A percentile compares a stretch with the other conserved stretches of the same genome.
These are phyloP conservation scores for Camillea tinctor DNA, from an alignment of 2,329 filamentous ascomycete genomes.

Conservation along the genomic window DNA sequence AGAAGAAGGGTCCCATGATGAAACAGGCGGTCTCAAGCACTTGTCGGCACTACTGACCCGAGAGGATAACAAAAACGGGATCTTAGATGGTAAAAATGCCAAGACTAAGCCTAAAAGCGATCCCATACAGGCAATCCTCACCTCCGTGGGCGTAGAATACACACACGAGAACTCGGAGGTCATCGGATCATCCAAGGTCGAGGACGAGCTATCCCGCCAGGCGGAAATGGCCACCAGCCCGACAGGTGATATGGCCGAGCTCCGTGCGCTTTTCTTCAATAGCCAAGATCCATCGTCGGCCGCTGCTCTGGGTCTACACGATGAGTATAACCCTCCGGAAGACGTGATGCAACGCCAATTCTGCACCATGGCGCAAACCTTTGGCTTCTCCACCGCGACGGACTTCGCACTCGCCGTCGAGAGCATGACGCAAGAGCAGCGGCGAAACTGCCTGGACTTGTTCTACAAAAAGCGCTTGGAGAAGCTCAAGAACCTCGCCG, in stretches of 20 bases:
- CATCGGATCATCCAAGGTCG: constrained; percentile 87
- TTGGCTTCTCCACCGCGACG: constrained; percentile 72
- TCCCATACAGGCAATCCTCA: constrained; percentile 83
- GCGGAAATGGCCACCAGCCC: constrained; percentile 59
- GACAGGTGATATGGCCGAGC: constrained; percentile 47
- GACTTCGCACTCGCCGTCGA: constrained; percentile 92
- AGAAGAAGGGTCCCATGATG: constrained; percentile 50
- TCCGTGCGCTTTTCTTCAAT: constrained; percentile 58
- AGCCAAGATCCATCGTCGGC: constrained; percentile 39
- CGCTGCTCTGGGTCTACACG: constrained; percentile 32
- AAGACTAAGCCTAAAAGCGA: constrained; percentile 55
- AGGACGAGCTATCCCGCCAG: constrained; percentile 75
- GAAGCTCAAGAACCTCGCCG: constrained; percentile 37
- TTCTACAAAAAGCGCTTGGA: constrained; percentile 74
- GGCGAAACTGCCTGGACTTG: constrained; percentile 72
- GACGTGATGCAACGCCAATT: constrained; percentile 80
- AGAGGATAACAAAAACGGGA: constrained; percentile 45
- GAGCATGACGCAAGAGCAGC: constrained; percentile 80
- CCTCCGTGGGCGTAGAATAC: constrained; percentile 86
- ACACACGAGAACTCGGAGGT: constrained; percentile 97
- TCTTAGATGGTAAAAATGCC: constrained; percentile 34
- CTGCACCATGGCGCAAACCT: constrained; percentile 80
- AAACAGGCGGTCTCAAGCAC: constrained; percentile 69
- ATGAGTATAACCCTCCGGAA: constrained; percentile 68
- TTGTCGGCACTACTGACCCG: constrained; percentile 60